A percentile compares a stretch with the other conserved stretches of the same genome.
Evolutionary conservation across 768 basidiomycete species (phyloP).

Genomic region (Mycena metata): DNA sequence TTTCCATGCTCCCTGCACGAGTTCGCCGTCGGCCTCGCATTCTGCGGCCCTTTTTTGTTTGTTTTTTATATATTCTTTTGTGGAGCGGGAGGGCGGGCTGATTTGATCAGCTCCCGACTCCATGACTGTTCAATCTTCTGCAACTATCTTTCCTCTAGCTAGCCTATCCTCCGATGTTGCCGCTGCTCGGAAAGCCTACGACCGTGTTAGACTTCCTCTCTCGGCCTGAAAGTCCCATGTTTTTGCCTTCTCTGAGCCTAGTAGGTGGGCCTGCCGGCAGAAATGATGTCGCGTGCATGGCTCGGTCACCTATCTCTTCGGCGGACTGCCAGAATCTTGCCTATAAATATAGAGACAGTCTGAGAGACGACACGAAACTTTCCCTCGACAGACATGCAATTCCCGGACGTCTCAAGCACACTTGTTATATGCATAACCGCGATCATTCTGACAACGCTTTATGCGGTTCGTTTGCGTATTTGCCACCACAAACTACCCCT

Average conservation of each 20-base stretch:
- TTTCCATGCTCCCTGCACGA: no score
- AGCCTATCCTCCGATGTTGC: conserved; percentile 1
- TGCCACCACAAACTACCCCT: conserved; percentile 8
- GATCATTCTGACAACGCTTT: conserved; percentile 2
- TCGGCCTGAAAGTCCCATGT: conserved; percentile 1
- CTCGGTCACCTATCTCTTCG: conserved; percentile 1
- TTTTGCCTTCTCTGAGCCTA: conserved; percentile 2
- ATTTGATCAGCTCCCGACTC: no score
- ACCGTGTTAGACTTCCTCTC: conserved; percentile 6
- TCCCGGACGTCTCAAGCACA: background rate
- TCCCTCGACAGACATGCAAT: conserved; percentile 4
- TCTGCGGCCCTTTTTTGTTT: no score
- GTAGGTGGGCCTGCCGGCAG: background rate
- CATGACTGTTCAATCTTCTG: no score
- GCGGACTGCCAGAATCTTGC: background rate
- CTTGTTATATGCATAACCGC: background rate
- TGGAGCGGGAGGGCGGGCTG: no score
- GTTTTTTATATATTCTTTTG: no score
- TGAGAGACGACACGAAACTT: background rate
- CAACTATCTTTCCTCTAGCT: background rate
- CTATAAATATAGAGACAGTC: background rate
- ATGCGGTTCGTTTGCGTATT: conserved; percentile 1
- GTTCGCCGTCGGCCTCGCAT: no score
- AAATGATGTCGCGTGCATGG: background rate
- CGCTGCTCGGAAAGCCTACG: conserved; percentile 1